Conservation (phyloP, 441 rosid genomes). For the Gossypium schwendimanii region DNA sequence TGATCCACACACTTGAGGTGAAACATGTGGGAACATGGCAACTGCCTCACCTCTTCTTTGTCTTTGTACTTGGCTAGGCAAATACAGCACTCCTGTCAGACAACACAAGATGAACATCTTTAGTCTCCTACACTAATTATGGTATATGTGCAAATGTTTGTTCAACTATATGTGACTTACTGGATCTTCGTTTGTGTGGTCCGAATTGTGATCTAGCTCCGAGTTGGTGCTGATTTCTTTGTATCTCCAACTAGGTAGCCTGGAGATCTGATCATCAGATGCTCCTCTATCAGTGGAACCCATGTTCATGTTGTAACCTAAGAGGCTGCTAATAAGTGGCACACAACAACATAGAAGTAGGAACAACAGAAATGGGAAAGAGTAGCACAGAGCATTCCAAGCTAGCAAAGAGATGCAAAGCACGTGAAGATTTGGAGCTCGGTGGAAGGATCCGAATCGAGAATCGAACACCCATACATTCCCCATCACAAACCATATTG, state of each 20-base stretch:
- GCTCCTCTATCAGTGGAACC: conserved; percentile 74
- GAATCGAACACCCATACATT: conserved; percentile 96
- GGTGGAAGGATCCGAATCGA: conserved; percentile 64
- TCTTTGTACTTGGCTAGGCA: conserved; percentile 78
- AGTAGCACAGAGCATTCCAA: conserved; percentile 83
- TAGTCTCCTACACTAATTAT: background rate
- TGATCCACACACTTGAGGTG: conserved; percentile 91
- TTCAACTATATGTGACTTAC: conserved; percentile 32
- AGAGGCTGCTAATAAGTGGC: conserved; percentile 63
- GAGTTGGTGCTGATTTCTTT: conserved; percentile 33
- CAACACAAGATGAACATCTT: background rate
- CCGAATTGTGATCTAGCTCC: conserved; percentile 24
- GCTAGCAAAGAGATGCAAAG: conserved; percentile 80
- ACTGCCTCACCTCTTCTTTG: conserved; percentile 72
- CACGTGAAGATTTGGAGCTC: conserved; percentile 71
- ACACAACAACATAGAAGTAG: conserved; percentile 82
- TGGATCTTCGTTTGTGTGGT: conserved; percentile 37
- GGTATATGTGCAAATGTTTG: background rate
- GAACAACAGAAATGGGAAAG: conserved; percentile 80
- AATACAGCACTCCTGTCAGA: conserved; percentile 80
- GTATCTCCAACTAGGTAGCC: conserved; percentile 68
- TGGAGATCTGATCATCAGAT: conserved; percentile 78
- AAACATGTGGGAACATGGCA: conserved; percentile 85
- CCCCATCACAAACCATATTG: conserved; percentile 76
- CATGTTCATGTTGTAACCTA: conserved; percentile 88